phyloP scores from a whole-genome alignment of 2,329 filamentous ascomycete species.

The Alternaria infectoria region DNA sequence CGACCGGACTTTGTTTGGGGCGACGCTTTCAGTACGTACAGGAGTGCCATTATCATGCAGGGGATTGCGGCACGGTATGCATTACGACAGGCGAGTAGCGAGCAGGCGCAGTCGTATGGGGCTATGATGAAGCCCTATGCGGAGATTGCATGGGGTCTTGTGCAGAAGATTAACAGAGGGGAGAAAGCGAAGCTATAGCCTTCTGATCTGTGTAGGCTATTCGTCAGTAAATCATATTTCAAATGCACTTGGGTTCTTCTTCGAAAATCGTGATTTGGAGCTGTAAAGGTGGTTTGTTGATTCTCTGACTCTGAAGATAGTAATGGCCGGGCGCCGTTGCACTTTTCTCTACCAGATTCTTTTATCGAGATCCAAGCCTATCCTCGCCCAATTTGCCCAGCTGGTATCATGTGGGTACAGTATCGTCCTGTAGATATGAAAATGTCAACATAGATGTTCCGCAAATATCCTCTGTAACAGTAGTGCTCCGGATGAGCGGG shows the following conservation, averaged over 20 bases:
- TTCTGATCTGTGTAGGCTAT: neutral
- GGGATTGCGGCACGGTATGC: conserved; percentile 92
- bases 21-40: conserved; percentile 67
- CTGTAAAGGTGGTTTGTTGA: neutral
- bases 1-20: conserved; percentile 67
- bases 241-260: neutral
- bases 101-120: conserved; percentile 76
- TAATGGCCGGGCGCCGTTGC: conserved; percentile 6
- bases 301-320: conserved; percentile 6
- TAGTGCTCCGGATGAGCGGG: neutral
- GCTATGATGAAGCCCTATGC: conserved; percentile 73
- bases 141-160: conserved; percentile 77
- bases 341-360: conserved; percentile 17
- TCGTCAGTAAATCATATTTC: neutral
- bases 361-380: conserved; percentile 8
- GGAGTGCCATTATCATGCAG: conserved; percentile 72
- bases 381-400: conserved; percentile 10
- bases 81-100: conserved; percentile 85
- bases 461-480: conserved; percentile 6
- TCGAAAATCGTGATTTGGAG: neutral
- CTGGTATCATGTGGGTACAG: conserved; percentile 36
- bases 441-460: conserved; percentile 29
- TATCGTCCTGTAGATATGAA: conserved; percentile 25
- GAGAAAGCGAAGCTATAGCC: conserved; percentile 47
- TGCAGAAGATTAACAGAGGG: conserved; percentile 58